A percentile compares a stretch with the other conserved stretches of the same genome.
Evolutionary conservation across 768 basidiomycete genomes (phyloP).

Genomic region (Kwoniella botswanensis): DNA sequence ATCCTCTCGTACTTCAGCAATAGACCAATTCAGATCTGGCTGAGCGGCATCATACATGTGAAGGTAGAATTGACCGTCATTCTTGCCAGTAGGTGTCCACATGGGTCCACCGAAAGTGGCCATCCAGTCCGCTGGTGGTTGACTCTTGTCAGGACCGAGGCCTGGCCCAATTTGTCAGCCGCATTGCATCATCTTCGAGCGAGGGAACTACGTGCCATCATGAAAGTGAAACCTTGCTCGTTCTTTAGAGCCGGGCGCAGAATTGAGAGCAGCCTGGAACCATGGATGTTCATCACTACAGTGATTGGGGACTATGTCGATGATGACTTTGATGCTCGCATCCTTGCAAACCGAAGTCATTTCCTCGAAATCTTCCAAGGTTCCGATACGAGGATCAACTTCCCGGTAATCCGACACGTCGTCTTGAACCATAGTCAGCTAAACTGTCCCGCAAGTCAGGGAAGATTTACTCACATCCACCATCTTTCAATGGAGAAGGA

Average conservation of each 20-base stretch:
- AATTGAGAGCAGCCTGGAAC: slow-evolving; percentile 46
- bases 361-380: slow-evolving; percentile 46
- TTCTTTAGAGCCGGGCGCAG: slow-evolving; percentile 33
- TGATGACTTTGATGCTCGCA: slow-evolving; percentile 40
- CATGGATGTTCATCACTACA: slow-evolving; percentile 47
- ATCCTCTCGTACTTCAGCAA: slow-evolving; percentile 43
- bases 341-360: slow-evolving; percentile 38
- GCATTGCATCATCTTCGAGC: not conserved
- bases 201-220: slow-evolving; percentile 34
- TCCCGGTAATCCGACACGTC: slow-evolving; percentile 53
- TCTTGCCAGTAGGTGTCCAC: slow-evolving; percentile 38
- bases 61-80: slow-evolving; percentile 46
- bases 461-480: slow-evolving; percentile 41
- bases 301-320: slow-evolving; percentile 53
- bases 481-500: slow-evolving; percentile 48
- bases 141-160: slow-evolving; percentile 35
- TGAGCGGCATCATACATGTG: slow-evolving; percentile 47
- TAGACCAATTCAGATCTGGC: slow-evolving; percentile 48
- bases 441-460: not conserved
- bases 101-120: slow-evolving; percentile 44
- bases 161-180: slow-evolving; percentile 56
- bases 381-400: slow-evolving; percentile 47
- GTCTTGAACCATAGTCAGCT: slow-evolving; percentile 19
- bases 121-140: slow-evolving; percentile 46
- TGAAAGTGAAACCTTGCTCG: slow-evolving; percentile 44